Conservation (phyloP, 495 filamentous ascomycete genomes). For the Daldinia loculata region DNA sequence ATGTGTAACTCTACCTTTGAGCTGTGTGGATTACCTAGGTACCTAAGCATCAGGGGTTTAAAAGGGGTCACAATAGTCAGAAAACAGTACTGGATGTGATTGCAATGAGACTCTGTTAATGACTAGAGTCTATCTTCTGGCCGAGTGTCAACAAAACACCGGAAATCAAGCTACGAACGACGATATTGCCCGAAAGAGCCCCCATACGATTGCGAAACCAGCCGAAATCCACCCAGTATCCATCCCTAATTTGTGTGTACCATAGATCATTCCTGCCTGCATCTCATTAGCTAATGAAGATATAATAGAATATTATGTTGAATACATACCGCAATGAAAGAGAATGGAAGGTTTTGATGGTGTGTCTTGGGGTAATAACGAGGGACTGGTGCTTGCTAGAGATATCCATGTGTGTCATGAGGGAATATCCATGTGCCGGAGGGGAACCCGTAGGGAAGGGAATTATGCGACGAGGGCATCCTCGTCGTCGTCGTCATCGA, state of each 20-base stretch:
- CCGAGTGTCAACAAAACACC: neutral
- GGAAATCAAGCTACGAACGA: neutral
- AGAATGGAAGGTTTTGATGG: neutral
- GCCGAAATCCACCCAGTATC: neutral
- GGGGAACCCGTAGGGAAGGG: slow-evolving; percentile 39
- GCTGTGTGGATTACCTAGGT: neutral
- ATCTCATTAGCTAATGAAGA: neutral
- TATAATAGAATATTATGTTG: neutral
- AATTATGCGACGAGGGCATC: slow-evolving; percentile 24
- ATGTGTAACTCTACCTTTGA: neutral
- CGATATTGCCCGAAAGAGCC: neutral
- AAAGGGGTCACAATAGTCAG: neutral
- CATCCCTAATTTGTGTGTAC: neutral
- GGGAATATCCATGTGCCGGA: slow-evolving; percentile 39
- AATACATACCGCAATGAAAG: slow-evolving; percentile 34
- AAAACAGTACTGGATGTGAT: neutral
- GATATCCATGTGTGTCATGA: slow-evolving; percentile 38
- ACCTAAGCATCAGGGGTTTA: neutral
- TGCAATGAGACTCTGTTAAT: neutral
- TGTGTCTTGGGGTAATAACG: slow-evolving; percentile 2
- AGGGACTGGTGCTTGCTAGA: slow-evolving; percentile 27
- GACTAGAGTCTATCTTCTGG: neutral
- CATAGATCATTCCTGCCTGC: neutral
- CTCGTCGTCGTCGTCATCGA: neutral
- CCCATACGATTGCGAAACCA: neutral